Evolutionary conservation across 2,329 filamentous ascomycete species (phyloP).

Genomic region (Ilyonectria destructans): DNA sequence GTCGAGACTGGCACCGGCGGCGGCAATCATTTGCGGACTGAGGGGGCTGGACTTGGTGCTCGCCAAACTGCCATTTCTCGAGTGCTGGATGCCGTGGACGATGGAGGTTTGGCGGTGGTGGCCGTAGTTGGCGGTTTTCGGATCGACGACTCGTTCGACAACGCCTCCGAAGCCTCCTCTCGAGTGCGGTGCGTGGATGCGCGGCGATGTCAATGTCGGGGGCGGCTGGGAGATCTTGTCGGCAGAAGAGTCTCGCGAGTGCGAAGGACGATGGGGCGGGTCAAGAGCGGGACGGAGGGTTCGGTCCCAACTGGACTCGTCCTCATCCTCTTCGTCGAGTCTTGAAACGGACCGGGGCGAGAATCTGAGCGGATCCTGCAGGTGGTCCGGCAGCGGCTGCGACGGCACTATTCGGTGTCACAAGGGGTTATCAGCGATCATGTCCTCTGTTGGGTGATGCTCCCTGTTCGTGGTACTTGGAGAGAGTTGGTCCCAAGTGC

Average conservation of each 20-base stretch:
- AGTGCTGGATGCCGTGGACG: slow-evolving; percentile 95
- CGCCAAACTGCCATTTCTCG: slow-evolving; percentile 88
- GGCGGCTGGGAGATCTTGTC: slow-evolving; percentile 64
- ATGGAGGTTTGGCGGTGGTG: slow-evolving; percentile 98
- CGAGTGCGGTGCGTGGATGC: slow-evolving; percentile 59
- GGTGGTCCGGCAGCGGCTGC: slow-evolving; percentile 72
- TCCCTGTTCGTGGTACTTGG: slow-evolving; percentile 16
- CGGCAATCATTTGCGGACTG: slow-evolving; percentile 88
- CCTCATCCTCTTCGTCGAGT: slow-evolving; percentile 69
- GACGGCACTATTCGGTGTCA: slow-evolving; percentile 66
- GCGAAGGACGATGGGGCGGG: slow-evolving; percentile 61
- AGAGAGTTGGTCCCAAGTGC: neutral
- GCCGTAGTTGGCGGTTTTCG: slow-evolving; percentile 76
- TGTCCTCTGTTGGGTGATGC: slow-evolving; percentile 28
- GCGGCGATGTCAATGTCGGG: slow-evolving; percentile 54
- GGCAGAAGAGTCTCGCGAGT: slow-evolving; percentile 73
- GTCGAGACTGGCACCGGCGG: slow-evolving; percentile 73
- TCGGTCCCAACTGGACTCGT: slow-evolving; percentile 66
- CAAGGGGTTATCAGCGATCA: slow-evolving; percentile 46
- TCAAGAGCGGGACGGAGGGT: slow-evolving; percentile 67
- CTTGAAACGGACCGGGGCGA: slow-evolving; percentile 66
- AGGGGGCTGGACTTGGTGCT: slow-evolving; percentile 88
- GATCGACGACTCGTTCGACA: slow-evolving; percentile 69
- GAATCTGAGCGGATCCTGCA: slow-evolving; percentile 68
- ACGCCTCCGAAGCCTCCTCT: slow-evolving; percentile 61